Evolutionary conservation across 2,329 filamentous ascomycete species (phyloP).

Genomic region (Blastomyces silverae): DNA sequence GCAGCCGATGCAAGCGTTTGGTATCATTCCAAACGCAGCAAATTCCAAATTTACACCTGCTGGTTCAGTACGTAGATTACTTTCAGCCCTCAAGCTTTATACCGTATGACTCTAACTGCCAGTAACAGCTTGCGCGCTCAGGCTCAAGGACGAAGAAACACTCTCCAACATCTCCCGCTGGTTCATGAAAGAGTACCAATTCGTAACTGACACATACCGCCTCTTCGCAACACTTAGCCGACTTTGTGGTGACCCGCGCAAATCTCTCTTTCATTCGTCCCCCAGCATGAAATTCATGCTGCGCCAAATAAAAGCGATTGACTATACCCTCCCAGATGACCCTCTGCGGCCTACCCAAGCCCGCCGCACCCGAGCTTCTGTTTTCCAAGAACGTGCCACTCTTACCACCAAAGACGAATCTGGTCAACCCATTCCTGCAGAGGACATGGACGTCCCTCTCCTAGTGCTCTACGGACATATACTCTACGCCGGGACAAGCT

Average conservation of each 20-base stretch:
- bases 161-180: constrained; percentile 68
- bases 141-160: constrained; percentile 69
- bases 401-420: constrained; percentile 35
- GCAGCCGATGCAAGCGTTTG: constrained; percentile 78
- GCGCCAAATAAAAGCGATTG: constrained; percentile 84
- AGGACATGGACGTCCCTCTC: constrained; percentile 66
- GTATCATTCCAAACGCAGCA: constrained; percentile 59
- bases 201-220: constrained; percentile 73
- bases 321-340: constrained; percentile 57
- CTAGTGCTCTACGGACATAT: constrained; percentile 88
- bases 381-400: constrained; percentile 40
- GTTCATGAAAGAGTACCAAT: constrained; percentile 76
- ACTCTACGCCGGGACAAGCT: constrained; percentile 73
- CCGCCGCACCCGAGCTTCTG: constrained; percentile 35
- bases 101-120: constrained; percentile 20
- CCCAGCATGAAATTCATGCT: constrained; percentile 86
- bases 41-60: constrained; percentile 66
- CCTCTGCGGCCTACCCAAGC: constrained; percentile 33
- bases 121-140: constrained; percentile 66
- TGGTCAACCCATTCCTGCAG: constrained; percentile 33
- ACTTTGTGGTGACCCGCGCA: constrained; percentile 60
- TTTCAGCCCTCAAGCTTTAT: background rate
- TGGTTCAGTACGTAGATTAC: constrained; percentile 57
- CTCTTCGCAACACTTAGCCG: constrained; percentile 74
- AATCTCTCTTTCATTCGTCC: constrained; percentile 63